Evolutionary conservation across 805 yeast genomes (phyloP), one percentile per base, ranked within the genome.

Genomic region (Ogataea angusta): DNA sequence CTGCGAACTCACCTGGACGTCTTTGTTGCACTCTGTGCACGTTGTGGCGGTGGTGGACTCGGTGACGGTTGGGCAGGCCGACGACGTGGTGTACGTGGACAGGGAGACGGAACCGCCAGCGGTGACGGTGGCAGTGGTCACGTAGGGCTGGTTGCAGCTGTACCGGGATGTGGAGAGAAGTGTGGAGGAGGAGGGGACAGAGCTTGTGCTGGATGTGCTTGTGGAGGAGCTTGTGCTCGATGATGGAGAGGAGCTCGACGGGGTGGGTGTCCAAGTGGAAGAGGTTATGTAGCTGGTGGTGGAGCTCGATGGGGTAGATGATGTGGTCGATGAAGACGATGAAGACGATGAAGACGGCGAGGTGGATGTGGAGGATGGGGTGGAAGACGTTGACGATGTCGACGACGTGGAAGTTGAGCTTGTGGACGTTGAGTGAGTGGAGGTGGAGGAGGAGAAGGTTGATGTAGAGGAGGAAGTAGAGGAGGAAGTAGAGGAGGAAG

Each of bases 11-110:
- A 24, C 32, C 4, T 30, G 17, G 32, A 32, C 14, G 7, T 29
- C 42, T 23, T 43, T 34, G 5, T 31, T 18, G 36, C 48, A 41
- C 3, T 22, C 38, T 16, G 40, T 39, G 33, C 48, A 45, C 3
- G 29, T 30, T 6, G 48, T 45, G 38, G 38, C 34, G 15, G 44
- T 40, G 24, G 31, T 19, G 10, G 47, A 40, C 15, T 31, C 23
- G 10, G 45, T 40, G 34, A 29, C 29, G 3, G 27, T 22, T 31
- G 21, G 36, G 29, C 48, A 45, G 6, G 43, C 38, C 12, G 29
- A 34, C 29, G 24, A 21, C 6, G 48, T 45, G 24, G 48, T 36
- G 29, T 26, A 42, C 12, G 29, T 32, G 22, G 40, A 16, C 24
- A 36, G 13, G 2, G 43, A 42, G 25, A 22, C 17, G 10, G 43